Evolutionary conservation across 2,329 filamentous ascomycete species (phyloP).

Genomic region (Mariannaea elegans): DNA sequence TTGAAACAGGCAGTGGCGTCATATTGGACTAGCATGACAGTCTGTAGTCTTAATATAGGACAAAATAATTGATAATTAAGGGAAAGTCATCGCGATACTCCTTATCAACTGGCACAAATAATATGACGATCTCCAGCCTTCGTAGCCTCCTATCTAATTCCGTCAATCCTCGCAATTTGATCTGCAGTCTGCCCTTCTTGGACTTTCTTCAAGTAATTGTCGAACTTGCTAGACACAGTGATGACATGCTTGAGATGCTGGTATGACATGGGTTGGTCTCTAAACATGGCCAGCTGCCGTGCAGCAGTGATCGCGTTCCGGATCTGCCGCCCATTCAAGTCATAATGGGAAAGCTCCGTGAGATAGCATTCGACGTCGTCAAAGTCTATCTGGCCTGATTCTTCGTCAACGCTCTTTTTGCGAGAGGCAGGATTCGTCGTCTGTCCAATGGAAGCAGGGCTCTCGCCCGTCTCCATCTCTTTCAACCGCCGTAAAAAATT

Average conservation of each 20-base stretch:
- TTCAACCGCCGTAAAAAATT: constrained; percentile 38
- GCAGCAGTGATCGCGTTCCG: constrained; percentile 47
- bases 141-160: no score
- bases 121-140: no score
- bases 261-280: not conserved
- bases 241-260: constrained; percentile 10
- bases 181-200: not conserved
- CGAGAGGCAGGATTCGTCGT: not conserved
- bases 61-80: no score
- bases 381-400: not conserved
- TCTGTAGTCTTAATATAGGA: no score
- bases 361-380: constrained; percentile 1
- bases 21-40: no score
- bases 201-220: constrained; percentile 12
- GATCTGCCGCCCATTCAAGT: constrained; percentile 54
- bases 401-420: not conserved
- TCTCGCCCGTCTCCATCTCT: not conserved
- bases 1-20: no score
- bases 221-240: constrained; percentile 9
- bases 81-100: no score
- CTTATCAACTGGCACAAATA: no score
- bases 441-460: not conserved
- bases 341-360: constrained; percentile 43
- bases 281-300: constrained; percentile 35
- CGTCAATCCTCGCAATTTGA: constrained; percentile 3